Evolutionary conservation across 2,329 filamentous ascomycete genomes (phyloP).

Genomic region (Metarhizium album): DNA sequence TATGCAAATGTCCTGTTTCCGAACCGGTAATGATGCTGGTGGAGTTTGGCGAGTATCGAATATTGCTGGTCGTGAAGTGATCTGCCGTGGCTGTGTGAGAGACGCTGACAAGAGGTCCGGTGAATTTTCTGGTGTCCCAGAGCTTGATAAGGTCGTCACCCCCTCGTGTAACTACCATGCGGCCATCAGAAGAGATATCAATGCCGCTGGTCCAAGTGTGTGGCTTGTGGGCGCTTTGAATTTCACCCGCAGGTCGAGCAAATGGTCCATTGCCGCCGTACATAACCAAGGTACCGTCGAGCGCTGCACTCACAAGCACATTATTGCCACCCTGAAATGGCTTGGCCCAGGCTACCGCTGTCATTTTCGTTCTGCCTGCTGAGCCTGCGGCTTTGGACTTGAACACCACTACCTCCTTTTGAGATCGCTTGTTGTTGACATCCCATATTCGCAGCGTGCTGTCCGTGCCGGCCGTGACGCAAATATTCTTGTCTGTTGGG

Average conservation of each 20-base stretch:
- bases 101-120: constrained; percentile 70
- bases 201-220: constrained; percentile 88
- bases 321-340: constrained; percentile 67
- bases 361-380: constrained; percentile 88
- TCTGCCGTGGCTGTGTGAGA: constrained; percentile 72
- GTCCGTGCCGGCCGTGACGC: constrained; percentile 86
- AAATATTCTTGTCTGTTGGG: constrained; percentile 72
- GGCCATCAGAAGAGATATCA: constrained; percentile 82
- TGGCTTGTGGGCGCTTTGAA: constrained; percentile 69
- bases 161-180: constrained; percentile 81
- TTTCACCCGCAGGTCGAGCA: constrained; percentile 68
- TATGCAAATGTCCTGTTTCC: constrained; percentile 73
- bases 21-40: constrained; percentile 85
- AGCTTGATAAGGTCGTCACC: constrained; percentile 90
- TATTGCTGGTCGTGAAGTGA: constrained; percentile 75
- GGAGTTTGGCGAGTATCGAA: constrained; percentile 77
- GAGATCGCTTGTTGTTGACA: constrained; percentile 76
- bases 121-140: constrained; percentile 96
- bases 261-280: constrained; percentile 86
- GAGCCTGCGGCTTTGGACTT: constrained; percentile 84
- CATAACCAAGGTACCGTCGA: constrained; percentile 87
- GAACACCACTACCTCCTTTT: constrained; percentile 91
- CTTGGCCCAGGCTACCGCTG: constrained; percentile 76
- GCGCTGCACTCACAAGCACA: constrained; percentile 67
- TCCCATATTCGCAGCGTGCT: constrained; percentile 97